phyloP scores from a whole-genome alignment of 2,329 filamentous ascomycete genomes.

The Trichoderma brevicompactum region DNA sequence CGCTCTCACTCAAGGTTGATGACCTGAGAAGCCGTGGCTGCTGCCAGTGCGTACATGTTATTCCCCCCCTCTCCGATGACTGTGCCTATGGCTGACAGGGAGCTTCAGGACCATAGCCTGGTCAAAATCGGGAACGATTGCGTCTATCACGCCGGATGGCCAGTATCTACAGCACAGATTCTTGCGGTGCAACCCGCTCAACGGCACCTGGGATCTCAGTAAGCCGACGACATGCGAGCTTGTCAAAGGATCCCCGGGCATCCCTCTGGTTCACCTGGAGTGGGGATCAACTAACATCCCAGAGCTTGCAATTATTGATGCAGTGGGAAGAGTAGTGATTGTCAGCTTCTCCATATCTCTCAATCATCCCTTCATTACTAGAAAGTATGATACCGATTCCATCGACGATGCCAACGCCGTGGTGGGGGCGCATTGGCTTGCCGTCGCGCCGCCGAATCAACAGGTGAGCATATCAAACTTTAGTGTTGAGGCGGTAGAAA shows the following conservation, averaged over 20 bases:
- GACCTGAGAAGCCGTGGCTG: slow-evolving; percentile 77
- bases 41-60: slow-evolving; percentile 67
- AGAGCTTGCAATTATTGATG: slow-evolving; percentile 84
- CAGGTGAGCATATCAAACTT: slow-evolving; percentile 37
- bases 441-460: slow-evolving; percentile 55
- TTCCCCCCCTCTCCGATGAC: not conserved
- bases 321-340: slow-evolving; percentile 75
- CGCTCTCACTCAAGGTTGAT: slow-evolving; percentile 73
- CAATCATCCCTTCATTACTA: slow-evolving; percentile 69
- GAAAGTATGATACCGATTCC: slow-evolving; percentile 67
- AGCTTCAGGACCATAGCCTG: slow-evolving; percentile 73
- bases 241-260: slow-evolving; percentile 64
- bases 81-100: slow-evolving; percentile 31
- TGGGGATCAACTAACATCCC: slow-evolving; percentile 76
- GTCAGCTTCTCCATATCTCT: slow-evolving; percentile 72
- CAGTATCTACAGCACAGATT: slow-evolving; percentile 72
- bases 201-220: slow-evolving; percentile 76
- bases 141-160: slow-evolving; percentile 75
- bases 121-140: slow-evolving; percentile 86
- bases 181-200: slow-evolving; percentile 68
- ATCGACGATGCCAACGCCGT: slow-evolving; percentile 76
- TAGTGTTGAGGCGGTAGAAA: not conserved
- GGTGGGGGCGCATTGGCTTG: slow-evolving; percentile 86
- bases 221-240: slow-evolving; percentile 68
- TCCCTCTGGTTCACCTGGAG: slow-evolving; percentile 75